A percentile compares a stretch with the other conserved stretches of the same genome.
These are phyloP conservation scores for Aristolochia californica DNA, from an alignment of 164 flowering plant genomes.

Conservation along the genomic window DNA sequence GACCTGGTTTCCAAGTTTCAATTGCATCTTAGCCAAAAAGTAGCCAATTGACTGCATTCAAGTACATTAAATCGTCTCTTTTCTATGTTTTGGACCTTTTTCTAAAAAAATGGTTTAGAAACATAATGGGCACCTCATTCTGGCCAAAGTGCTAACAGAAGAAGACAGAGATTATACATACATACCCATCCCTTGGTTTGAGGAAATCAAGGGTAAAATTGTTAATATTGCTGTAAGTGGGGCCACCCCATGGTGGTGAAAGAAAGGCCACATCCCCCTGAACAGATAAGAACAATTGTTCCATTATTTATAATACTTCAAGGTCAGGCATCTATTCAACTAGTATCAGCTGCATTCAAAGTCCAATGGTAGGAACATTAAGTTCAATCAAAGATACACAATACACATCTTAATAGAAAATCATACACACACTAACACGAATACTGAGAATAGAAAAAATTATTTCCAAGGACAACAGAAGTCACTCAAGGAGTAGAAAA, in stretches of 20 bases:
- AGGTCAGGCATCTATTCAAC: neutral
- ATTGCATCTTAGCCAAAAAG: too few species aligned
- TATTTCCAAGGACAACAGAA: too few species aligned
- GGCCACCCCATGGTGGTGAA: conserved; percentile 68
- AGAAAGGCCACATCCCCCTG: conserved; percentile 42
- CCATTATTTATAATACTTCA: neutral
- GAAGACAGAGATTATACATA: neutral
- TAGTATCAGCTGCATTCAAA: neutral
- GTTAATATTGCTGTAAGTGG: conserved; percentile 23
- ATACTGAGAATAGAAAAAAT: neutral
- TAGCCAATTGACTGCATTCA: too few species aligned
- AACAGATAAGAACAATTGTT: neutral
- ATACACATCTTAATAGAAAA: neutral
- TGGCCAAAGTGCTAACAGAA: neutral
- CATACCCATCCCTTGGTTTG: conserved; percentile 52
- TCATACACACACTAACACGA: neutral
- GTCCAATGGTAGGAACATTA: neutral
- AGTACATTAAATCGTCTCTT: neutral
- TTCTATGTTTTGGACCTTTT: neutral
- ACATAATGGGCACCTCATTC: neutral
- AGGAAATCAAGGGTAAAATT: conserved; percentile 41
- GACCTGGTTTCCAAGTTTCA: too few species aligned
- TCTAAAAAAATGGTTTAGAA: neutral
- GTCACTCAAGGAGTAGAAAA: too few species aligned
- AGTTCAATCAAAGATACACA: neutral